Conservation (phyloP, 352 stramenopile species). For the Pythium coloratum region DNA sequence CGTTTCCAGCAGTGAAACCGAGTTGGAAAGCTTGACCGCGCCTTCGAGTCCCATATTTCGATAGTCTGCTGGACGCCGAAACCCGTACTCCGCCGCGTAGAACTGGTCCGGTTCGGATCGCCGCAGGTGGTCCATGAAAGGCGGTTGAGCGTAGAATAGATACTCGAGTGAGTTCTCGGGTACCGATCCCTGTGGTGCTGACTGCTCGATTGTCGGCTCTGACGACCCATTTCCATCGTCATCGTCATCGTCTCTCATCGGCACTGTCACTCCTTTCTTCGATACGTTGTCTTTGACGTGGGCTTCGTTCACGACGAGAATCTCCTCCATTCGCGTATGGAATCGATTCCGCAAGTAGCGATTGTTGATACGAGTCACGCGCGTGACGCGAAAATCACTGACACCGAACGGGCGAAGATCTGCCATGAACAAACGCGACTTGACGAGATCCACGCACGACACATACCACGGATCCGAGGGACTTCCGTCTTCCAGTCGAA, state of each 20-base stretch:
- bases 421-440: conserved; percentile 56
- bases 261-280: conserved; percentile 72
- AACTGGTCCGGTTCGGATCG: conserved; percentile 53
- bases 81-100: conserved; percentile 65
- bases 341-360: conserved; percentile 87
- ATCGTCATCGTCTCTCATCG: conserved; percentile 38
- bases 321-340: conserved; percentile 76
- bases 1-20: conserved; percentile 57
- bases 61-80: conserved; percentile 56
- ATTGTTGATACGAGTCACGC: conserved; percentile 90
- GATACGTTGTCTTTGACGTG: conserved; percentile 79
- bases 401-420: conserved; percentile 64
- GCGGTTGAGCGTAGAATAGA: conserved; percentile 73
- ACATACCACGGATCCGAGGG: conserved; percentile 79
- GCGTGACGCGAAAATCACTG: conserved; percentile 65
- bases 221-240: conserved; percentile 9
- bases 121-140: conserved; percentile 42
- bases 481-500: conserved; percentile 88
- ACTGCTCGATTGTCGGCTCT: conserved; percentile 13
- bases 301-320: conserved; percentile 54
- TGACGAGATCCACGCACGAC: conserved; percentile 83
- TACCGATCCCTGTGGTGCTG: conserved; percentile 27
- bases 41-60: conserved; percentile 46
- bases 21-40: conserved; percentile 77
- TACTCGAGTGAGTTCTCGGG: conserved; percentile 77